These are phyloP conservation scores for Lactifluus echinatus DNA, from an alignment of 768 basidiomycete genomes.

Conservation along the genomic window DNA sequence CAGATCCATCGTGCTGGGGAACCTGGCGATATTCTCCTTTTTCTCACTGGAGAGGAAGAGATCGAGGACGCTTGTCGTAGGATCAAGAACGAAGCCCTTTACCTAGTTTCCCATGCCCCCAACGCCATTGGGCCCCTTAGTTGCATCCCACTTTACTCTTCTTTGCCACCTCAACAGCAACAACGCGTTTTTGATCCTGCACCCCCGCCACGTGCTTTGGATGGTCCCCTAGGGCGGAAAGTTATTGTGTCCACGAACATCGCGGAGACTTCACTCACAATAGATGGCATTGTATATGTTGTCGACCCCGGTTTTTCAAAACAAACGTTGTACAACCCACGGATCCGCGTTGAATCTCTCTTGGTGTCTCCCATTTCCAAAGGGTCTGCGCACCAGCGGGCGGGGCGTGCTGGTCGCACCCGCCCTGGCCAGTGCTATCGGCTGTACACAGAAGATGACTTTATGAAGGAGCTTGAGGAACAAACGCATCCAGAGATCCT, in stretches of 20 bases:
- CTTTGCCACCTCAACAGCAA: slow-evolving; percentile 88
- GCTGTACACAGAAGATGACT: slow-evolving; percentile 94
- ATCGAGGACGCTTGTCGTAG: slow-evolving; percentile 95
- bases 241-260: slow-evolving; percentile 95
- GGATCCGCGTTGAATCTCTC: slow-evolving; percentile 91
- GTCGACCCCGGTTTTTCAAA: slow-evolving; percentile 97
- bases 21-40: slow-evolving; percentile 84
- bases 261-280: slow-evolving; percentile 94
- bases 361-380: slow-evolving; percentile 94
- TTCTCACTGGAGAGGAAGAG: slow-evolving; percentile 97
- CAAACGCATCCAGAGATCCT: slow-evolving; percentile 97
- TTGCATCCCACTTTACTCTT: slow-evolving; percentile 93
- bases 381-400: slow-evolving; percentile 91
- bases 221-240: slow-evolving; percentile 83
- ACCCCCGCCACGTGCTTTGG: slow-evolving; percentile 49
- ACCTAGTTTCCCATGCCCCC: slow-evolving; percentile 60
- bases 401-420: slow-evolving; percentile 94
- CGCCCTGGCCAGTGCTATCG: slow-evolving; percentile 96
- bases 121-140: slow-evolving; percentile 74
- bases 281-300: slow-evolving; percentile 99
- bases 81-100: slow-evolving; percentile 86
- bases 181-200: slow-evolving; percentile 94
- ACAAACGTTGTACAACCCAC: slow-evolving; percentile 97
- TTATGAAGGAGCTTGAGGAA: slow-evolving; percentile 91
- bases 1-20: slow-evolving; percentile 97